Base-by-base conservation (phyloP, 1,284 basidiomycete genomes). In the Leccinum brunneo-olivaceum region DNA sequence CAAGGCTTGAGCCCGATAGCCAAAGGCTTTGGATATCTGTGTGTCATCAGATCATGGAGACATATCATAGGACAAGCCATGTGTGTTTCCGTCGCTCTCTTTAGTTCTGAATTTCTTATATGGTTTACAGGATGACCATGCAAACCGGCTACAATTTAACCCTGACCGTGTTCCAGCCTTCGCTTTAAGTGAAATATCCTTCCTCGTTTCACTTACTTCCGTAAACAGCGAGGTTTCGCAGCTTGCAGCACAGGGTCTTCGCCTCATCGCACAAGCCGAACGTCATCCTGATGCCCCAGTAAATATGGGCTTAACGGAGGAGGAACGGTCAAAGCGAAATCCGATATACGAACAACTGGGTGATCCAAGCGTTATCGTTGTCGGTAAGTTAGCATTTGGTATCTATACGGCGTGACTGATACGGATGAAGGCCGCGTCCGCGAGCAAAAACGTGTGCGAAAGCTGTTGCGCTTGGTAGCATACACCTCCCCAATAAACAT, bases 401-500 rank as follows among this genome's bases (percentile, higher is more conserved):
- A 9, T 10, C 5, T 29, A 14, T 19, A 15, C 24, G 25, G 9
- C 11, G 9, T 21, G 21, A 34, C 32, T 59, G 24, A 59, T 16
- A 34, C 18, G 14, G 15, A 14, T 32, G 28, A 47, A 69, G 72
- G 88, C 29, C 82, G 88, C 19, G 71, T 87, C 30, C 81, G 77
- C 6, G 81, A 89, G 58, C 89, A 92, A 66, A 91, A 86, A 61
- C 76, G 86, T 3, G 76, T 90, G 19, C 72, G 90, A 10, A 84
- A 81, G 57, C 65, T 88, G 29, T 60, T 90, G 43, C 76, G 85
- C 5, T 64, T 78, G 43, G 71, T 88, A 35, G 71, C 79, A 1
- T 72, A 73, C 15, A 79, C 84, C 8, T 77, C 76, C 20, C 73
- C 78, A 1, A 74, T 79, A 9, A 78, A 86, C 52, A 70, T 85